Conservation (phyloP, 2,329 filamentous ascomycete species). For the Metarhizium rileyi region DNA sequence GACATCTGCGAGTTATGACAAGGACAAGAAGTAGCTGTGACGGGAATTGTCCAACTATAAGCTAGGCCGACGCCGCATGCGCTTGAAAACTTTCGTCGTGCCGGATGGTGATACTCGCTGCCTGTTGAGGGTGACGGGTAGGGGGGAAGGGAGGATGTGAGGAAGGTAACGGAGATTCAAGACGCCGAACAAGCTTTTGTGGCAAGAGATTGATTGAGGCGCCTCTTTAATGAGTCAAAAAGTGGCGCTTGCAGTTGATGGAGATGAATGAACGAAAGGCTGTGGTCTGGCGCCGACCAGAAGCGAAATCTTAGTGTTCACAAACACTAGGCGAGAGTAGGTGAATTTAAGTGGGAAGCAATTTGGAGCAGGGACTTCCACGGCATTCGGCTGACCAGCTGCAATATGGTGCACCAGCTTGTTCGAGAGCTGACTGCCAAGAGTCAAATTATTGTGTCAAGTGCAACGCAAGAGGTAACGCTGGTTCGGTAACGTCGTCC, state of each 20-base stretch:
- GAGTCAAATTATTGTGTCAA: not conserved
- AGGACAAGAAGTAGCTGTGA: slow-evolving; percentile 17
- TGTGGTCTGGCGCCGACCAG: not conserved
- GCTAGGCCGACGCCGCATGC: not conserved
- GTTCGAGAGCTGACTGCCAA: not conserved
- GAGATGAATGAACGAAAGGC: not conserved
- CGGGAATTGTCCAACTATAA: not conserved
- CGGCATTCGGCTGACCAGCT: not conserved
- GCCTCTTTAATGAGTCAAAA: not conserved
- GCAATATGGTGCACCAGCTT: not conserved
- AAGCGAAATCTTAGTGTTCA: not conserved
- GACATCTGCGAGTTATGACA: slow-evolving; percentile 15
- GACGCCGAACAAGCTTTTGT: not conserved
- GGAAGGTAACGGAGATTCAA: not conserved
- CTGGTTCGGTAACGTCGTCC: not conserved
- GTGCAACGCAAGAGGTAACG: not conserved
- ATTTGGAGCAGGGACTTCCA: not conserved
- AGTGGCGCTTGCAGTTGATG: not conserved
- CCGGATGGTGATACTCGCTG: not conserved
- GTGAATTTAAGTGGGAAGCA: not conserved
- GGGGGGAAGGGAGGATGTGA: not conserved
- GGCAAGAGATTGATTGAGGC: not conserved
- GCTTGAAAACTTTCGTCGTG: not conserved
- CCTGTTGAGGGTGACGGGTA: not conserved
- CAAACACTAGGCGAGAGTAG: not conserved